Percentiles rank a stretch among this genome's conserved stretches.
phyloP scores from a whole-genome alignment of 2,329 filamentous ascomycete genomes.

The Clarireedia hainanense region DNA sequence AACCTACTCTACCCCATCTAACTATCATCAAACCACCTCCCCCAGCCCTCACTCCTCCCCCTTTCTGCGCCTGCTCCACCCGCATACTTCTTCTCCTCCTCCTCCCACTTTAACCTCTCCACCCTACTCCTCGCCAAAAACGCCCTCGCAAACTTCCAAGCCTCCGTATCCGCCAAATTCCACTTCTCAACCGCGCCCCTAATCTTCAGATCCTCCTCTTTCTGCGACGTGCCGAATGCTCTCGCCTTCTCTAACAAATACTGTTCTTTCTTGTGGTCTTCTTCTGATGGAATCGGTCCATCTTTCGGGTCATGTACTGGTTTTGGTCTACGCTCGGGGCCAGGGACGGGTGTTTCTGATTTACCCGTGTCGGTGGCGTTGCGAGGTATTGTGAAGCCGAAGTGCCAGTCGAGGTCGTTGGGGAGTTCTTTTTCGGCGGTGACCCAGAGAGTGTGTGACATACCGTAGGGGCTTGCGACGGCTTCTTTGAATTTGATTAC shows the following conservation, averaged over 20 bases:
- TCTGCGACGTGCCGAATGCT: slow-evolving; percentile 38
- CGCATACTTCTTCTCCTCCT: slow-evolving; percentile 57
- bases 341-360: slow-evolving; percentile 49
- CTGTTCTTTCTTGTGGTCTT: slow-evolving; percentile 47
- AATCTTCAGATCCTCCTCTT: slow-evolving; percentile 35
- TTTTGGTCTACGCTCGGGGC: slow-evolving; percentile 47
- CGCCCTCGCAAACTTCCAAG: slow-evolving; percentile 67
- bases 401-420: slow-evolving; percentile 76
- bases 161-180: slow-evolving; percentile 67
- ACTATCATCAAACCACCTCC: slow-evolving; percentile 26
- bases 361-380: slow-evolving; percentile 43
- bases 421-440: slow-evolving; percentile 55
- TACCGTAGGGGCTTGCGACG: slow-evolving; percentile 60
- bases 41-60: slow-evolving; percentile 21
- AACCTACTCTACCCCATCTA: not conserved
- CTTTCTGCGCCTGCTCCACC: slow-evolving; percentile 46
- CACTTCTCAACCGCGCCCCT: slow-evolving; percentile 53
- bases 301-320: slow-evolving; percentile 40
- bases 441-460: slow-evolving; percentile 68
- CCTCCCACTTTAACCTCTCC: slow-evolving; percentile 62
- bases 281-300: slow-evolving; percentile 42
- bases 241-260: slow-evolving; percentile 46
- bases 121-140: slow-evolving; percentile 54
- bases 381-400: slow-evolving; percentile 74
- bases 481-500: slow-evolving; percentile 73